Base-by-base conservation (phyloP, 352 stramenopile genomes). In the Pythium guiyangense region DNA sequence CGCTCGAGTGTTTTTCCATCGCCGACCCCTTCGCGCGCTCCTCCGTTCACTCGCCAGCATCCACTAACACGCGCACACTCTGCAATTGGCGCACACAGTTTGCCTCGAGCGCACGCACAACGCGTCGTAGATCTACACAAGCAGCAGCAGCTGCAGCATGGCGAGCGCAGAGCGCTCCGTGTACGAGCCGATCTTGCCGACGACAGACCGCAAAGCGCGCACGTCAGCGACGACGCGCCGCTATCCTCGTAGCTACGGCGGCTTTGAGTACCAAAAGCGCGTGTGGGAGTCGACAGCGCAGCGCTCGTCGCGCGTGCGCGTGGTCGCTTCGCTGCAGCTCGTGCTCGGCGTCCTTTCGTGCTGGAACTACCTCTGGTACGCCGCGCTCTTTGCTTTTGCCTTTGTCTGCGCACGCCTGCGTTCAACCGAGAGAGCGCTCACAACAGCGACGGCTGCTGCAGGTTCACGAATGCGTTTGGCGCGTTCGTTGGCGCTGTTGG, bases 211-310 rank as follows among this genome's bases (percentile, higher is more conserved):
- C n/a, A 29, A 43, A 12, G 26, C 48, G 39, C 37, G 39, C 20
- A 42, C 39, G 12, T 45, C 39, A 4, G 4, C 39, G 2, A 22
- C 39, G 4, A 20, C 39, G 39, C 18, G 18, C 18, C 42, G n/a
- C 47, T 54, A 42, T 18, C 18, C n/a, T 10, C 45, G 31, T 1
- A 54, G 47, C 49, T 90, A 91, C 67, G 77, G 76, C 52, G 79
- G 81, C 52, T 88, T 94, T 48, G 80, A 87, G 67, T 74, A 88
- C 40, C 81, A 94, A 57, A 94, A 94, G 65, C 77, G 72, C 52
- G 65, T 71, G 53, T 94, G 84, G 84, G 71, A 69, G 26, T 78
- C 77, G 18, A 78, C 84, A 15, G 71, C 76, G 37, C 73, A 65
- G 14, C 71, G 84, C 29, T 89, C 84, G 48, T 72, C 77, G 39